These are phyloP conservation scores for Ceratocystis cacaofunesta DNA, from an alignment of 2,329 filamentous ascomycete species.

Conservation along the genomic window DNA sequence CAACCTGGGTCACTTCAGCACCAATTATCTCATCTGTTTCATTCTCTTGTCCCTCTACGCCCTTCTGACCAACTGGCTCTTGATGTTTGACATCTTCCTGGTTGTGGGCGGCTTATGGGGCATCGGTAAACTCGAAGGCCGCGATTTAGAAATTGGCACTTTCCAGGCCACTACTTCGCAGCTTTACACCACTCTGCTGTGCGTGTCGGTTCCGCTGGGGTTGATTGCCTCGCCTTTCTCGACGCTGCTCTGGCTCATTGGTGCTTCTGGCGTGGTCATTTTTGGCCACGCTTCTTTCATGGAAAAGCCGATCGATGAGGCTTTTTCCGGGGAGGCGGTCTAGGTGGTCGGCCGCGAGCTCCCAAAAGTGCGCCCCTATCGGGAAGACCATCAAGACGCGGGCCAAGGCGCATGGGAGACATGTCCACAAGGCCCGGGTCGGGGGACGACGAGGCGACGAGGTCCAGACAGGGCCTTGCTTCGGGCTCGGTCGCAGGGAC, in stretches of 20 bases:
- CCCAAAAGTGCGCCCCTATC: conserved; percentile 82
- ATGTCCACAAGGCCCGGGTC: conserved; percentile 11
- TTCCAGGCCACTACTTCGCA: conserved; percentile 78
- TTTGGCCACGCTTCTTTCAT: conserved; percentile 88
- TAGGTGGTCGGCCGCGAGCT: conserved; percentile 99
- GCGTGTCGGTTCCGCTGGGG: conserved; percentile 70
- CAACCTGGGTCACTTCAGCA: conserved; percentile 93
- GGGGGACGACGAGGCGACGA: conserved; percentile 17
- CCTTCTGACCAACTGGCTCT: conserved; percentile 68
- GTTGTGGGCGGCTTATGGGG: conserved; percentile 76
- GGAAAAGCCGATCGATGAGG: conserved; percentile 99
- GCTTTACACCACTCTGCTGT: conserved; percentile 77
- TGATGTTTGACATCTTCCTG: conserved; percentile 86
- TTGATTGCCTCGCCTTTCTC: conserved; percentile 72
- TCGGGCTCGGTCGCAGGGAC: conserved; percentile 3
- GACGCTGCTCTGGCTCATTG: conserved; percentile 88
- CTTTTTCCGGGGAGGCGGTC: conserved; percentile 99
- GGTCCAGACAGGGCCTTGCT: neutral
- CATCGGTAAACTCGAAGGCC: conserved; percentile 78
- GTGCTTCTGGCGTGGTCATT: conserved; percentile 84
- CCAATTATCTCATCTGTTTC: conserved; percentile 93
- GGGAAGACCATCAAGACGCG: conserved; percentile 94
- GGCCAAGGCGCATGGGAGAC: conserved; percentile 38
- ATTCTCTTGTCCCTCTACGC: conserved; percentile 93
- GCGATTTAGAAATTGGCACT: conserved; percentile 73